Evolutionary conservation across 83 land plant genomes (phyloP).

Genomic region (Picea engelmannii): DNA sequence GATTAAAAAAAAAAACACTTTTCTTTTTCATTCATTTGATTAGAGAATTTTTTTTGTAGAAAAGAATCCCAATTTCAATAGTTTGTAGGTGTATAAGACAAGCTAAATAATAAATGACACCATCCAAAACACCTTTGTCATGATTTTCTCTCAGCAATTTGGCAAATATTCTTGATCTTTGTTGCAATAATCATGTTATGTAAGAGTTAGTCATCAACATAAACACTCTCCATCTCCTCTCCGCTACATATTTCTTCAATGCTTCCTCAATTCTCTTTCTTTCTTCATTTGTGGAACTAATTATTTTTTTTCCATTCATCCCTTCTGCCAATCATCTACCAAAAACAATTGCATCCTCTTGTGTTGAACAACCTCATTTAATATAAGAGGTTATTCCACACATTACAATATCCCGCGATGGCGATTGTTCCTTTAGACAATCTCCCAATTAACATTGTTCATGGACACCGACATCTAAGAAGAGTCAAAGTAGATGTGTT

Average conservation of each 20-base stretch:
- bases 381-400: slow-evolving; percentile 38
- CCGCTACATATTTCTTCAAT: slow-evolving; percentile 9
- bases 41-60: too few species aligned
- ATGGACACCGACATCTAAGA: slow-evolving; percentile 16
- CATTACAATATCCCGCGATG: slow-evolving; percentile 28
- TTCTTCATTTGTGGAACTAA: not conserved
- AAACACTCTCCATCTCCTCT: not conserved
- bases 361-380: slow-evolving; percentile 24
- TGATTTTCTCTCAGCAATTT: slow-evolving; percentile 16
- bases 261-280: not conserved
- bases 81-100: too few species aligned
- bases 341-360: slow-evolving; percentile 38
- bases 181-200: not conserved
- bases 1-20: too few species aligned
- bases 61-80: too few species aligned
- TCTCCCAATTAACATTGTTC: slow-evolving; percentile 13
- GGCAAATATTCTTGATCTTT: not conserved
- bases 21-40: too few species aligned
- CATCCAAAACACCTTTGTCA: not conserved
- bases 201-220: slow-evolving; percentile 14
- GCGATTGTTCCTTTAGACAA: slow-evolving; percentile 8
- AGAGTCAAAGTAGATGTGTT: not conserved
- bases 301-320: not conserved
- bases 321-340: slow-evolving; percentile 1
- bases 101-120: too few species aligned